These are phyloP conservation scores for Jasminum sambac DNA, from an alignment of 257 asterid genomes.

Conservation along the genomic window DNA sequence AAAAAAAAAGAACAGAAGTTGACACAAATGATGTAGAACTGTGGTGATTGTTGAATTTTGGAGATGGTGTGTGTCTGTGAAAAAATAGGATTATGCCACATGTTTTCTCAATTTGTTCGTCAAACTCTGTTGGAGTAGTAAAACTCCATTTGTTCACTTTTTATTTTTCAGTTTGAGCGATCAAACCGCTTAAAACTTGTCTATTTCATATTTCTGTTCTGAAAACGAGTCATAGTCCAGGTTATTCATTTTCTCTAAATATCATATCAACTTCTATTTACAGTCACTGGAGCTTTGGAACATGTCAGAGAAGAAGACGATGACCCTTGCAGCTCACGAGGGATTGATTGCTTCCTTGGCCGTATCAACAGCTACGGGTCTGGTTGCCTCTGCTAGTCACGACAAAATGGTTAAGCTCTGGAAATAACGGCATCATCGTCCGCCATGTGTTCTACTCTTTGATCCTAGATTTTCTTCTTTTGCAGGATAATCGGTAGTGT, in stretches of 20 bases:
- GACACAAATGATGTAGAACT: too few relatives aligned
- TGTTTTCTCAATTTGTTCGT: too few relatives aligned
- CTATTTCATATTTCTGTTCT: too few relatives aligned
- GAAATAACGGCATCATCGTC: constrained; percentile 38
- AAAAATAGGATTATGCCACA: too few relatives aligned
- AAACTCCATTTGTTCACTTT: too few relatives aligned
- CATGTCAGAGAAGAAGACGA: constrained; percentile 74
- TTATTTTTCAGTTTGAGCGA: too few relatives aligned
- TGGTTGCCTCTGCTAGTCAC: constrained; percentile 92
- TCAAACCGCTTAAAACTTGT: too few relatives aligned
- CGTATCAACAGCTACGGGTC: constrained; percentile 65
- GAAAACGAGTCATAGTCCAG: background rate
- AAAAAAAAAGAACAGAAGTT: too few relatives aligned
- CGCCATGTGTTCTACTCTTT: background rate
- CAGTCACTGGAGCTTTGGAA: constrained; percentile 96
- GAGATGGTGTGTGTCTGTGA: too few relatives aligned
- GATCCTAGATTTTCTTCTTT: background rate
- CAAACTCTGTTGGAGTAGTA: too few relatives aligned
- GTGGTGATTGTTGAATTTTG: too few relatives aligned
- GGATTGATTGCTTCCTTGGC: constrained; percentile 82
- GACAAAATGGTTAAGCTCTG: constrained; percentile 84
- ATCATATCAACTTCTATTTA: background rate
- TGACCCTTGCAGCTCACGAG: constrained; percentile 81
- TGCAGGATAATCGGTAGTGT: constrained; percentile 8
- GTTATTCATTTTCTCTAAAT: background rate